phyloP scores from a whole-genome alignment of 352 stramenopile genomes.

The Globisporangium rhizosaccharum region DNA sequence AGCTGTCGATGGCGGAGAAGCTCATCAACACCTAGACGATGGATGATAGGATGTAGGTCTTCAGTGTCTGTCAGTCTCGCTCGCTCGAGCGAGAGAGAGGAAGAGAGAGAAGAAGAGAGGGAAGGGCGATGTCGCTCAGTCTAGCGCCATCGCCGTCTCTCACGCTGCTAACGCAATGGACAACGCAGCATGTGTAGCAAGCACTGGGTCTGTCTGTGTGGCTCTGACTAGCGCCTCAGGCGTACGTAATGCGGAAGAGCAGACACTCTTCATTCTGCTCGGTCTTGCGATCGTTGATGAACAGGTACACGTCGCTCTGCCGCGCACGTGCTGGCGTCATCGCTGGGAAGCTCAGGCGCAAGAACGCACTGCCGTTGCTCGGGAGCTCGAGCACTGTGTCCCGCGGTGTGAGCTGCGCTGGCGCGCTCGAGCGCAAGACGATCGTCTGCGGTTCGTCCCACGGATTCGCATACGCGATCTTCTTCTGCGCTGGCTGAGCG shows the following conservation, averaged over 20 bases:
- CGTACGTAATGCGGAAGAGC: constrained; percentile 80
- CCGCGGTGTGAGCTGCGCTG: constrained; percentile 61
- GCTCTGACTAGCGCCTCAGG: constrained; percentile 12
- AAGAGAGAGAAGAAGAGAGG: too few species aligned
- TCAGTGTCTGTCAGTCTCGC: not conserved
- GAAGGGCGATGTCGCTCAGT: too few species aligned
- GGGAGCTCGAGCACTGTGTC: constrained; percentile 55
- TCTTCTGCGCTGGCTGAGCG: constrained; percentile 74
- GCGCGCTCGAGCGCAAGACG: constrained; percentile 77
- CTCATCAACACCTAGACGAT: constrained; percentile 87
- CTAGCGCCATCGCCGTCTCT: too few species aligned
- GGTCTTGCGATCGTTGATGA: constrained; percentile 89
- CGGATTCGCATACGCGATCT: constrained; percentile 91
- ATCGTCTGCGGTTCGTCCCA: constrained; percentile 86
- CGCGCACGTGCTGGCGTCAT: not conserved
- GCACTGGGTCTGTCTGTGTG: not conserved
- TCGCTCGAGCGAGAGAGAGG: not conserved
- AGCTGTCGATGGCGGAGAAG: constrained; percentile 97
- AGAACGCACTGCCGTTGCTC: constrained; percentile 42
- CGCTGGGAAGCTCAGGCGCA: constrained; percentile 43
- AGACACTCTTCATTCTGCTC: constrained; percentile 93
- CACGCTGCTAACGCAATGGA: too few species aligned
- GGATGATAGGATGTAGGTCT: not conserved
- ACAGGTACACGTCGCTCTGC: constrained; percentile 73
- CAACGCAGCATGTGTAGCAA: not conserved